Base-by-base conservation (phyloP, 73 alveolate genomes). In the Paramecium bursaria region DNA sequence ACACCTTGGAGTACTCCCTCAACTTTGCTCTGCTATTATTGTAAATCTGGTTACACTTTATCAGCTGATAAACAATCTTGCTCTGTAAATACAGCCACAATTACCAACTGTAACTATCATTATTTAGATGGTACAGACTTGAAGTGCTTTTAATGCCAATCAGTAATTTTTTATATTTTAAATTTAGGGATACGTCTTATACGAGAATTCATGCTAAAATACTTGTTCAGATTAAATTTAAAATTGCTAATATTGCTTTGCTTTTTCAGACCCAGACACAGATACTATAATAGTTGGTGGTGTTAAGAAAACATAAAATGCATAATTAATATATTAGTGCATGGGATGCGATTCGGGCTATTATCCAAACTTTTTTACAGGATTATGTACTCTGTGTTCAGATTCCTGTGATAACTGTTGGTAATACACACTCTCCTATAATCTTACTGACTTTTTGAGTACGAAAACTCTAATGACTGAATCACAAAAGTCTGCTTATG, bases 341-440 rank as follows among this genome's bases (percentile, higher is more conserved):
- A 67, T 67, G 14, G 6, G 26, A 21, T 67, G 82, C 21, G 11
- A 47, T 14, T 21, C 33, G 19, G 82, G 82, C 2, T 67, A 67
- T 19, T 67, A 67, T 67, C 82, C 82, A 30, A 57, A 67, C 44
- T 39, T 67, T 21, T 33, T 67, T 5, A 4, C 60, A 1, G 29
- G 50, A 13, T 29, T 67, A 31, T 67, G 82, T 42, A 0, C 44
- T 25, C 13, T 14, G 44, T 67, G 82, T 42, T 25, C 9, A 14
- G 17, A 39, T 17, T 39, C 15, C 11, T 67, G 82, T 39, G 55
- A 67, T 33, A 26, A 67, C 33, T 67, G 82, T 42, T 67, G 82
- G 82, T 26, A 67, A 67, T 67, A 67, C 21, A 67, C 82, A 21
- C 27, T 39, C 22, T 39, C 48, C 44, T 67, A 67, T 35, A 67